Conservation (phyloP, 228 moss, liverwort and hornwort species). For the Sphagnum magellanicum region DNA sequence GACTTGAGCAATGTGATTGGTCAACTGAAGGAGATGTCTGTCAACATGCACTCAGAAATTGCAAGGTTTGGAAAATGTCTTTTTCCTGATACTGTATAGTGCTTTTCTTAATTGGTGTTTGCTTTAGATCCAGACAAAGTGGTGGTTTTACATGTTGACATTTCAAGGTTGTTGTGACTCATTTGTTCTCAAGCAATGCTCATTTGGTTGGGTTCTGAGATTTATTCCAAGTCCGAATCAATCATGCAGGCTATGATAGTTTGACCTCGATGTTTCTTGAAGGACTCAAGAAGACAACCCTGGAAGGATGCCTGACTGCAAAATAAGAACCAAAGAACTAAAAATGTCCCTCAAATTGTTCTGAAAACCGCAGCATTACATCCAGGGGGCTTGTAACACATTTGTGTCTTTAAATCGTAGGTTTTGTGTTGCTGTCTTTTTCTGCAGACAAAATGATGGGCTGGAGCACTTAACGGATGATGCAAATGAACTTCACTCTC, state of each 20-base stretch:
- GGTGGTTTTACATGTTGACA: background rate
- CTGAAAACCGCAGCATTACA: too few relatives aligned
- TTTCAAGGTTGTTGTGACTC: background rate
- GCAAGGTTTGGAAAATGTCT: conserved; percentile 33
- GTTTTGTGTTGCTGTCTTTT: background rate
- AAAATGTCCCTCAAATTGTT: too few relatives aligned
- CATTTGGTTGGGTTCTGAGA: background rate
- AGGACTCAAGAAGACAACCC: too few relatives aligned
- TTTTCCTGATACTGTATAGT: background rate
- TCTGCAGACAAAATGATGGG: conserved; percentile 40
- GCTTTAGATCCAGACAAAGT: background rate
- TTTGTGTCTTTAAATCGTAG: too few relatives aligned
- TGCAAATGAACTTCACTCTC: conserved; percentile 32
- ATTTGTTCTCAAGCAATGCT: background rate
- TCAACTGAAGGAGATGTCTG: conserved; percentile 86
- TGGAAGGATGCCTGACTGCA: too few relatives aligned
- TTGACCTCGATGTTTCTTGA: too few relatives aligned
- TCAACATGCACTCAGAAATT: conserved; percentile 83
- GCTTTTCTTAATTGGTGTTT: background rate
- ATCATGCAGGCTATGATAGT: too few relatives aligned
- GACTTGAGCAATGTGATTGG: conserved; percentile 72
- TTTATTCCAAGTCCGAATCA: background rate
- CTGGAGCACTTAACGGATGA: conserved; percentile 45
- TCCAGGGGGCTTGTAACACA: too few relatives aligned
- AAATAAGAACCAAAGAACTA: too few relatives aligned